Conservation (phyloP, 768 basidiomycete species). For the Paxillus ammoniavirescens region DNA sequence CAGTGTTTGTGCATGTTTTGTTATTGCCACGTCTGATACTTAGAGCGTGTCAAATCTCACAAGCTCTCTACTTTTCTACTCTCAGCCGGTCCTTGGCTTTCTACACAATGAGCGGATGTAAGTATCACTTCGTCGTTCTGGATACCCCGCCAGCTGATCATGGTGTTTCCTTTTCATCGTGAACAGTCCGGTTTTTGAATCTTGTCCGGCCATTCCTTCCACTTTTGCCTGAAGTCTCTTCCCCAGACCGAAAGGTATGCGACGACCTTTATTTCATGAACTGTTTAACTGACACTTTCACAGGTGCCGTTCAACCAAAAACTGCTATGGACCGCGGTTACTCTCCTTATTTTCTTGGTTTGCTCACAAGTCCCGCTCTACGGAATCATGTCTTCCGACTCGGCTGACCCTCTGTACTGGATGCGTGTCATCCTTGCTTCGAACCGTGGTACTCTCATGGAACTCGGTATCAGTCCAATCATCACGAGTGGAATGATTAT, state of each 20-base stretch:
- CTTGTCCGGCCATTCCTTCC: slow-evolving; percentile 98
- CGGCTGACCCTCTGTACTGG: slow-evolving; percentile 98
- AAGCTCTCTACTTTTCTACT: slow-evolving; percentile 12
- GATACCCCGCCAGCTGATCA: background rate
- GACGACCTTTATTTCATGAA: slow-evolving; percentile 1
- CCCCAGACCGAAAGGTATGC: slow-evolving; percentile 92
- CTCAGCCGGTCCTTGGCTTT: slow-evolving; percentile 23
- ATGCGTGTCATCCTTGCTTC: slow-evolving; percentile 99
- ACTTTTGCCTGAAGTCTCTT: slow-evolving; percentile 94
- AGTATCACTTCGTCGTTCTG: slow-evolving; percentile 29
- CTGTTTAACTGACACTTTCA: slow-evolving; percentile 2
- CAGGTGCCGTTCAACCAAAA: slow-evolving; percentile 99
- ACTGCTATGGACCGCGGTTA: slow-evolving; percentile 97
- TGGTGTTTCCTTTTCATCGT: slow-evolving; percentile 2
- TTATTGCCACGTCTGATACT: slow-evolving; percentile 29
- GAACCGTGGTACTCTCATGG: slow-evolving; percentile 98
- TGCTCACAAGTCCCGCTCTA: slow-evolving; percentile 99
- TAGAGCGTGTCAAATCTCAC: slow-evolving; percentile 16
- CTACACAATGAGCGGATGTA: slow-evolving; percentile 77
- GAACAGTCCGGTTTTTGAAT: slow-evolving; percentile 90
- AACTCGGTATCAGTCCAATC: slow-evolving; percentile 96
- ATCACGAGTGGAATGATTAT: slow-evolving; percentile 99
- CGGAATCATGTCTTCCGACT: slow-evolving; percentile 99
- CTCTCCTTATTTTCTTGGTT: slow-evolving; percentile 98
- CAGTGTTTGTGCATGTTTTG: slow-evolving; percentile 27